Evolutionary conservation across 2,329 filamentous ascomycete genomes (phyloP).

Genomic region (Ophiostoma quercus): DNA sequence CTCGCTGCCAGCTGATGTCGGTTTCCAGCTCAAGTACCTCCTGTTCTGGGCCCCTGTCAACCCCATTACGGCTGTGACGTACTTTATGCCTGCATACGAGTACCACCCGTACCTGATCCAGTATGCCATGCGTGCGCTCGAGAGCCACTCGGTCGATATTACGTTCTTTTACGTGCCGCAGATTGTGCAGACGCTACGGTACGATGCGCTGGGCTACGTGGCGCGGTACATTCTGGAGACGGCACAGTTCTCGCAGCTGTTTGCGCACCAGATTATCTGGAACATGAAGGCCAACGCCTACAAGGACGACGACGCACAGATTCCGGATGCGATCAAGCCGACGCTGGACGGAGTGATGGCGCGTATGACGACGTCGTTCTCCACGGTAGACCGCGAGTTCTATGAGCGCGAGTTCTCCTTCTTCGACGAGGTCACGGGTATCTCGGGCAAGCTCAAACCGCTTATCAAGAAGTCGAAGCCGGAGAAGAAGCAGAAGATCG

Average conservation of each 20-base stretch:
- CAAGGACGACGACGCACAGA: slow-evolving; percentile 88
- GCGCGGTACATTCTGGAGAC: slow-evolving; percentile 96
- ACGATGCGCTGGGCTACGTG: slow-evolving; percentile 89
- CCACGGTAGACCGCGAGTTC: slow-evolving; percentile 70
- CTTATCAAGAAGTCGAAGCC: slow-evolving; percentile 87
- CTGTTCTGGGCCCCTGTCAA: slow-evolving; percentile 91
- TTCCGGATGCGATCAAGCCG: slow-evolving; percentile 90
- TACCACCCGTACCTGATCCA: slow-evolving; percentile 92
- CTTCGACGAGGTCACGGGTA: slow-evolving; percentile 91
- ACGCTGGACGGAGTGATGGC: slow-evolving; percentile 86
- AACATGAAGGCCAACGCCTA: slow-evolving; percentile 99
- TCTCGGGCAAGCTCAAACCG: slow-evolving; percentile 92
- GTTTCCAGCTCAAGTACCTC: slow-evolving; percentile 83
- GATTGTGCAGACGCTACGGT: slow-evolving; percentile 90
- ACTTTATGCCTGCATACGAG: slow-evolving; percentile 84
- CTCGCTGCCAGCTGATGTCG: slow-evolving; percentile 70
- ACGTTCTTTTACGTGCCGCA: slow-evolving; percentile 99
- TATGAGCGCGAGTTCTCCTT: slow-evolving; percentile 96
- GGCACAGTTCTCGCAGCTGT: slow-evolving; percentile 93
- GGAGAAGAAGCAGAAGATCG: slow-evolving; percentile 98
- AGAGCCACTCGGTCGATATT: slow-evolving; percentile 91
- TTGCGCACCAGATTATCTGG: slow-evolving; percentile 99
- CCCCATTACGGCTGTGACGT: slow-evolving; percentile 85
- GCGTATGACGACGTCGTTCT: slow-evolving; percentile 78
- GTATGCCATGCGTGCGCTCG: slow-evolving; percentile 91